Conservation (phyloP, 495 filamentous ascomycete species). For the Tirmania nivea region DNA sequence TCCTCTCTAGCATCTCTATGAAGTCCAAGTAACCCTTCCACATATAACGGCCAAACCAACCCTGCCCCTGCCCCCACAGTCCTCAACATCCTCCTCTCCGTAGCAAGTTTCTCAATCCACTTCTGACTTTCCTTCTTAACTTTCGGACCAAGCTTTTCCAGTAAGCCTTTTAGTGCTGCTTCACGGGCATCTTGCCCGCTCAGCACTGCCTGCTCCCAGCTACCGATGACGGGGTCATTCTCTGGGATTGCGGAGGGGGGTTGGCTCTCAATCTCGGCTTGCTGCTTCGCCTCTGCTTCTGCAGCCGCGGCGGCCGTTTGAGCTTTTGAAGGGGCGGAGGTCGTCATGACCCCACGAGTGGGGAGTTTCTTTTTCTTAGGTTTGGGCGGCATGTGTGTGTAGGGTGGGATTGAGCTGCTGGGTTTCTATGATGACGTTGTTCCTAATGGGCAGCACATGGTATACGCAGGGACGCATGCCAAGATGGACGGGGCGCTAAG, state of each 20-base stretch:
- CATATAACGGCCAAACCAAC: conserved; percentile 5
- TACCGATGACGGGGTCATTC: background rate
- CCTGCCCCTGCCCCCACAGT: conserved; percentile 1
- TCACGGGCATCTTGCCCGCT: background rate
- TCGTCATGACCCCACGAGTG: conserved; percentile 77
- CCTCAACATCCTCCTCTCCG: conserved; percentile 14
- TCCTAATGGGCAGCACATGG: too few relatives aligned
- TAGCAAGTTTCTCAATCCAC: conserved; percentile 6
- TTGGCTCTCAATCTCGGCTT: conserved; percentile 6
- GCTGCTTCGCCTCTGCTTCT: conserved; percentile 16
- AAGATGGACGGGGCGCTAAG: too few relatives aligned
- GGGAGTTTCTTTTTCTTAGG: conserved; percentile 22
- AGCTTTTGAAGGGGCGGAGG: conserved; percentile 62
- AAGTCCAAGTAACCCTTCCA: conserved; percentile 11
- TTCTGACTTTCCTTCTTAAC: conserved; percentile 18
- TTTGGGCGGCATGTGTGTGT: too few relatives aligned
- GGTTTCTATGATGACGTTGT: too few relatives aligned
- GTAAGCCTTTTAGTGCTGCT: conserved; percentile 39
- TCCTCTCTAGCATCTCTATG: conserved; percentile 3
- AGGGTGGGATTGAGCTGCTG: too few relatives aligned
- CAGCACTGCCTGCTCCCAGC: background rate
- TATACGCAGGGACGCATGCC: too few relatives aligned
- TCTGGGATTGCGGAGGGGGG: background rate
- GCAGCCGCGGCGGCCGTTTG: conserved; percentile 11
- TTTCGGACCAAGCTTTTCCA: conserved; percentile 60